Conservation (phyloP, 2,329 filamentous ascomycete species). For the Talaromyces sp. region DNA sequence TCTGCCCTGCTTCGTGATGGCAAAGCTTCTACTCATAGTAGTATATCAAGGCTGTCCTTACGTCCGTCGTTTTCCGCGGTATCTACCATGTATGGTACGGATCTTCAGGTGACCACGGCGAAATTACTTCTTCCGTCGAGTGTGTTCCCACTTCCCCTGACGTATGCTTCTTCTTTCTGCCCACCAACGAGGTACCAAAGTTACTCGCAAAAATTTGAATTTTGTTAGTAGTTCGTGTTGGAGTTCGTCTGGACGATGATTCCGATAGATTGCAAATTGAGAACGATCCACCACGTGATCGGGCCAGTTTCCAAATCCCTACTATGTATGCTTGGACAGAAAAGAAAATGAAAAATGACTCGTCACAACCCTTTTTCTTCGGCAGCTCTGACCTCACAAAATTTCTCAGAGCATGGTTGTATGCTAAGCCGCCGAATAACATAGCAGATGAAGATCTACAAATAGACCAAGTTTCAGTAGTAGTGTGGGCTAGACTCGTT, state of each 20-base stretch:
- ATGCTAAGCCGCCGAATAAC: background rate
- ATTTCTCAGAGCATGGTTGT: background rate
- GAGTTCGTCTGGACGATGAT: background rate
- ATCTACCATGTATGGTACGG: background rate
- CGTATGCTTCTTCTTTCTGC: background rate
- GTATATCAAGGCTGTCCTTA: background rate
- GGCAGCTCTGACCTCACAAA: background rate
- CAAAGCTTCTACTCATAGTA: slow-evolving; percentile 1
- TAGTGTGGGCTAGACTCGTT: background rate
- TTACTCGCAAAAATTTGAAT: background rate
- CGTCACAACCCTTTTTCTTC: background rate
- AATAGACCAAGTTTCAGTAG: background rate
- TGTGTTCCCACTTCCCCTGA: slow-evolving; percentile 5
- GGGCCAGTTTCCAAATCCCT: background rate
- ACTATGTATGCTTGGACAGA: background rate
- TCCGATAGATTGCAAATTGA: background rate
- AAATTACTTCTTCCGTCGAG: background rate
- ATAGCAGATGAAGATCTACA: slow-evolving; percentile 6
- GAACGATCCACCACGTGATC: background rate
- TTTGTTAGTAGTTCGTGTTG: background rate
- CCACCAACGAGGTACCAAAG: background rate
- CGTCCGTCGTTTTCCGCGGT: background rate
- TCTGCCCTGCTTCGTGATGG: background rate
- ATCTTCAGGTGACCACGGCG: slow-evolving; percentile 6
- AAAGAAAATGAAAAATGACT: background rate